These are phyloP conservation scores for Acephala macrosclerotiorum DNA, from an alignment of 2,329 filamentous ascomycete species.

Conservation along the genomic window DNA sequence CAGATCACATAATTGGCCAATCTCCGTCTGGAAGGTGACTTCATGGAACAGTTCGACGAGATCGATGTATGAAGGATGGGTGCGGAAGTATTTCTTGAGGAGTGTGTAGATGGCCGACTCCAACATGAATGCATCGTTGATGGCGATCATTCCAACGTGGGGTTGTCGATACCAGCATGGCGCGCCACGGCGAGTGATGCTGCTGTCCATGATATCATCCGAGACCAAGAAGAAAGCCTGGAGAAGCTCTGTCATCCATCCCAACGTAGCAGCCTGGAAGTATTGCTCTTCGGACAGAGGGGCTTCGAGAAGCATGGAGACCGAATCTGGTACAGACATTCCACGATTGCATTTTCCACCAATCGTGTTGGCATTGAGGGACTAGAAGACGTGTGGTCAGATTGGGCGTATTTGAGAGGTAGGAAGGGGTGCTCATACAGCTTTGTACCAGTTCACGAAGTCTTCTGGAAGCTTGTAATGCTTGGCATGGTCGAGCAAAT, in stretches of 20 bases:
- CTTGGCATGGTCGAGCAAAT: slow-evolving; percentile 79
- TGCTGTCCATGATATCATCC: slow-evolving; percentile 98
- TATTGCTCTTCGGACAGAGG: slow-evolving; percentile 83
- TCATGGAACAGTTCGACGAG: slow-evolving; percentile 97
- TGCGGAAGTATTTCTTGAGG: slow-evolving; percentile 92
- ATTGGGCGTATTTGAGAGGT: background rate
- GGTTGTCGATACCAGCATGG: slow-evolving; percentile 97
- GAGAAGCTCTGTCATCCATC: slow-evolving; percentile 97
- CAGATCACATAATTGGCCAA: slow-evolving; percentile 93
- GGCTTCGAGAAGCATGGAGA: slow-evolving; percentile 76
- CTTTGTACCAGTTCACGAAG: slow-evolving; percentile 84
- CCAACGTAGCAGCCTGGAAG: slow-evolving; percentile 85
- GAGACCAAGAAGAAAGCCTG: slow-evolving; percentile 99
- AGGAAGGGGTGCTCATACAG: slow-evolving; percentile 28
- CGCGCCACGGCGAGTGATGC: slow-evolving; percentile 90
- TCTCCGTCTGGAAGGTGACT: slow-evolving; percentile 89
- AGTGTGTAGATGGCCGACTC: slow-evolving; percentile 90
- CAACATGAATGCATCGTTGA: slow-evolving; percentile 98
- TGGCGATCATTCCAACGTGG: slow-evolving; percentile 92
- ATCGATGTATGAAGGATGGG: slow-evolving; percentile 87
- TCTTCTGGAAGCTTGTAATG: slow-evolving; percentile 84
- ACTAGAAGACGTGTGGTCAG: slow-evolving; percentile 56
- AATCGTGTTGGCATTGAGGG: slow-evolving; percentile 82
- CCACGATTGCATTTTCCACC: slow-evolving; percentile 99
- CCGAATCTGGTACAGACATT: slow-evolving; percentile 95